Base-by-base conservation (phyloP, 768 basidiomycete species). In the Naganishia onofrii region DNA sequence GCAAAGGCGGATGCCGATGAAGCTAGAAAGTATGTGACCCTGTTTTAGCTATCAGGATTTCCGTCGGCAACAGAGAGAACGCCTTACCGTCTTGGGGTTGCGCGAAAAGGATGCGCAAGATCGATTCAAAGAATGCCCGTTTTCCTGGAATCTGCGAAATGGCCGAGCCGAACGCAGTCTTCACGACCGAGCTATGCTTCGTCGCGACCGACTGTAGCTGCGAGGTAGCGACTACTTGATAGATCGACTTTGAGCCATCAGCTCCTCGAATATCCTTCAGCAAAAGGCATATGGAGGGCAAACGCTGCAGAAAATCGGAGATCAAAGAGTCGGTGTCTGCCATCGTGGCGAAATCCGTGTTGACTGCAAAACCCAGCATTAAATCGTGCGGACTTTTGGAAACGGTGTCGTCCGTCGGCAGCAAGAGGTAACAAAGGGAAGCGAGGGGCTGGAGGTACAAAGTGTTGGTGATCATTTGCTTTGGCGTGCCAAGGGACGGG, bases 371-470 rank as follows among this genome's bases (percentile, higher is more conserved):
- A 29, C 6, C 15, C 2, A 42, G 9, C 9, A 63, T 4, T 10
- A 63, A 28, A 63, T 63, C 60, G 12, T 46, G 60, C 21, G 26
- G 42, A 15, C 36, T 26, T 3, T 42, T 42, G 57, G 23, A 23
- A 26, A 26, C n/a, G 12, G 36, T 23, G 13, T 44, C 23, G 38
- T 42, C 60, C 21, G 8, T 29, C 13, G 60, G 38, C 17, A 63
- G 60, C 6, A 63, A 21, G 15, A 17, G 60, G 26, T 4, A 28
- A 17, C 60, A 63, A 1, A 63, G 23, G 6, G 23, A 44, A 2
- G 60, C 60, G 0, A 63, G 15, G 5, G 60, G 42, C 19, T 63
- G 60, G 17, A 29, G 26, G 38, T 63, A 63, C n/a, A 28, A n/a
- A 29, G 36, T 38, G 15, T 63, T 63, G 60, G 7, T 8, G 19